Evolutionary conservation across 306 rosid species (phyloP), one percentile per base, ranked within the genome.

Genomic region (Mucuna pruriens): DNA sequence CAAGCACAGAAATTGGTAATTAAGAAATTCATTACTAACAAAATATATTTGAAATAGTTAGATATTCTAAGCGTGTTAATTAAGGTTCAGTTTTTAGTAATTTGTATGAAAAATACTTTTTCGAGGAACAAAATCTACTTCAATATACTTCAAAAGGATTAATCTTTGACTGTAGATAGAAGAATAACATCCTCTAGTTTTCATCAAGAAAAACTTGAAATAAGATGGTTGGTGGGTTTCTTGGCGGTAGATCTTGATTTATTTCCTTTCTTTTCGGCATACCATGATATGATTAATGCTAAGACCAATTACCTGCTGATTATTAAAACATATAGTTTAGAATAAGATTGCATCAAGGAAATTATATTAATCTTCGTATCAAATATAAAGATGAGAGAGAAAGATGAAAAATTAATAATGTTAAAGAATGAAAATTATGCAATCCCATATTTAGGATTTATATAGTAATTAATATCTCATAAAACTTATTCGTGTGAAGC

Each of bases 271-370:
- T 48, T 55, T 60, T 46, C 16, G 60, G 76, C 71, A 42, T 45
- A 63, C 75, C 9, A 54, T 85, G 74, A 54, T 54, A 65, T 85
- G 77, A 81, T 85, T 81, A 78, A 23, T 31, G 75, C 36, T 68
- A 48, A 58, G 68, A 46, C 68, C 40, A 74, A 42, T 69, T 25
- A 74, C 46, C 26, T 4, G 11, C 49, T 74, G 26, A 45, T 42
- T 55, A 51, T 66, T 36, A 62, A 79, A 74, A 46, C 74, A 55
- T 44, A 39, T 44, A 39, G 51, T 67, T 52, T 80, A 69, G 31
- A 76, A 71, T 60, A 26, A 26, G 71, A 80, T 75, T 39, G n/a
- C 62, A 52, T 34, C 40, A 29, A 9, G 65, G 55, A 78, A 79
- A 48, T 16, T 38, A 61, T 69, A 29, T 29, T 58, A 12, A 58